Conservation (phyloP, 2,329 filamentous ascomycete genomes). For the Blastomyces silverae region DNA sequence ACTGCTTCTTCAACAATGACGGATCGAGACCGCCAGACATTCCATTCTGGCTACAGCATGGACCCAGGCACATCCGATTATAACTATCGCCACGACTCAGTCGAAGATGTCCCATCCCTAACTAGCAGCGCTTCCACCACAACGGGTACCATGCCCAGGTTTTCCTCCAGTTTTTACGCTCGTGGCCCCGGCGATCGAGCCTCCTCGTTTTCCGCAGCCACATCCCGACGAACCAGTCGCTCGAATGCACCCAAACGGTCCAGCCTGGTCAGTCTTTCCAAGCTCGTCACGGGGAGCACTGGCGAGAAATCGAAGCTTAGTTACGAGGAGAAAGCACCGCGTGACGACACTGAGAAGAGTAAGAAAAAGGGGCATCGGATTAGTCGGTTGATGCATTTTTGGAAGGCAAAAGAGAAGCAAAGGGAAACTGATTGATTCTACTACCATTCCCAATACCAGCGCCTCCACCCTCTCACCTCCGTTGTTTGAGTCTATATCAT, state of each 20-base stretch:
- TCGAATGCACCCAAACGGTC: slow-evolving; percentile 40
- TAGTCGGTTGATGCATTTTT: slow-evolving; percentile 46
- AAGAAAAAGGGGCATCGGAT: slow-evolving; percentile 42
- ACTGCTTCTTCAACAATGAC: slow-evolving; percentile 38
- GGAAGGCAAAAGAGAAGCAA: slow-evolving; percentile 45
- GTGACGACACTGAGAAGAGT: slow-evolving; percentile 37
- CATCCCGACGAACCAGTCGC: slow-evolving; percentile 36
- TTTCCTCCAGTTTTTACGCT: slow-evolving; percentile 40
- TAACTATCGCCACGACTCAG: slow-evolving; percentile 39
- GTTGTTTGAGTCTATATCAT: neutral
- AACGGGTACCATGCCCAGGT: slow-evolving; percentile 39
- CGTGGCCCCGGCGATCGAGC: slow-evolving; percentile 41
- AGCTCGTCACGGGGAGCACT: slow-evolving; percentile 41
- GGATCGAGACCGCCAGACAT: slow-evolving; percentile 39
- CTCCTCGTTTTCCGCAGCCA: slow-evolving; percentile 40
- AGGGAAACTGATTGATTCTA: neutral
- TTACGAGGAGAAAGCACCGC: slow-evolving; percentile 40
- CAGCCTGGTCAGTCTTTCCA: slow-evolving; percentile 45
- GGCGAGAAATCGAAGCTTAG: slow-evolving; percentile 42
- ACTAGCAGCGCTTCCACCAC: slow-evolving; percentile 46
- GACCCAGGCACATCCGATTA: slow-evolving; percentile 35
- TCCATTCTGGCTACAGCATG: slow-evolving; percentile 27
- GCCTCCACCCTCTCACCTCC: too few species aligned
- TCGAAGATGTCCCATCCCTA: slow-evolving; percentile 46
- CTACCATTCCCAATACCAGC: neutral